Evolutionary conservation across 176 grass and related monocot species (phyloP).

Genomic region (Pontederia paniculata): DNA sequence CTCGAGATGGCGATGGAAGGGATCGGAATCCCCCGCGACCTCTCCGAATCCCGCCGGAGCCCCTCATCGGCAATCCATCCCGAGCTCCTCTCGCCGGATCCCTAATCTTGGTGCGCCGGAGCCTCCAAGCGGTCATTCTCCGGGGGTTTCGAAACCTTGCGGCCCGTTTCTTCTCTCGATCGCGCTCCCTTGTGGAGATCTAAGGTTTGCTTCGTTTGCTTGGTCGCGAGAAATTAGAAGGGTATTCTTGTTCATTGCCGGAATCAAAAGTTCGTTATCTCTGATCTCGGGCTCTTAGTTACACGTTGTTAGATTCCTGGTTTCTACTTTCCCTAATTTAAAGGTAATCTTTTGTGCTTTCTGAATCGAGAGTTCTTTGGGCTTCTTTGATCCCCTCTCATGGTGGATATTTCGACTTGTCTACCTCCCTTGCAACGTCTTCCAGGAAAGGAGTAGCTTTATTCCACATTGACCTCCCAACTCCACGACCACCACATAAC

Average conservation of each 20-base stretch:
- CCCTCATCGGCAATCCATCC: neutral
- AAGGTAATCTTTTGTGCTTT: neutral
- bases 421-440: neutral
- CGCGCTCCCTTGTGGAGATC: neutral
- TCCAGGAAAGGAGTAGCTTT: neutral
- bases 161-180: constrained; percentile 1
- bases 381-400: neutral
- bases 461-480: neutral
- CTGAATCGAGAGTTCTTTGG: neutral
- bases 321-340: neutral
- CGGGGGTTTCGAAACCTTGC: neutral
- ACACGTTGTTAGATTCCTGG: neutral
- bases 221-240: neutral
- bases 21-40: neutral
- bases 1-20: neutral
- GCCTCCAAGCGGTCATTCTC: constrained; percentile 19
- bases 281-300: neutral
- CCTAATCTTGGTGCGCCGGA: constrained; percentile 8
- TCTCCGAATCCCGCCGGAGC: neutral
- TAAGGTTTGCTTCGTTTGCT: neutral
- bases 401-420: neutral
- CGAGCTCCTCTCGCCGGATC: constrained; percentile 30
- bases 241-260: neutral
- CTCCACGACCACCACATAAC: neutral
- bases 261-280: neutral